These are phyloP conservation scores for Aspergillus fischeri DNA, from an alignment of 2,329 filamentous ascomycete species.

Conservation along the genomic window DNA sequence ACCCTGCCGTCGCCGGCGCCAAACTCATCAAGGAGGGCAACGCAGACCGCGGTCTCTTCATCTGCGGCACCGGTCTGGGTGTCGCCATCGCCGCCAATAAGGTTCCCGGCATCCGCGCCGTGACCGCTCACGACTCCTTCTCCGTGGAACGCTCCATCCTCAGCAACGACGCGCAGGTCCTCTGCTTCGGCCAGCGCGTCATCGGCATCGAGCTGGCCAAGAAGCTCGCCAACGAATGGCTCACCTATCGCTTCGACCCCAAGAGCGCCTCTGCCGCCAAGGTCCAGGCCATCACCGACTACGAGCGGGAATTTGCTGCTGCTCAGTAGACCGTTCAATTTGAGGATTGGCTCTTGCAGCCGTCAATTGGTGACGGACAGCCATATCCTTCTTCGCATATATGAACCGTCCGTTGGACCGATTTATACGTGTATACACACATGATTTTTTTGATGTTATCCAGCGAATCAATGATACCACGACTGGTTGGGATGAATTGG, in stretches of 20 bases:
- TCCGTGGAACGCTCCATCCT: slow-evolving; percentile 74
- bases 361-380: too few species aligned
- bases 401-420: background rate
- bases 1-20: slow-evolving; percentile 70
- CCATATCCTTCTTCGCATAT: background rate
- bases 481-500: slow-evolving; percentile 16
- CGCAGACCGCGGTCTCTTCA: slow-evolving; percentile 69
- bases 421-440: background rate
- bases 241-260: slow-evolving; percentile 76
- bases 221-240: slow-evolving; percentile 73
- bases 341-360: too few species aligned
- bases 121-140: slow-evolving; percentile 84
- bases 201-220: slow-evolving; percentile 76
- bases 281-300: slow-evolving; percentile 46
- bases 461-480: slow-evolving; percentile 29
- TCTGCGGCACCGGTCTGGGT: slow-evolving; percentile 82
- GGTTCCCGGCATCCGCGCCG: slow-evolving; percentile 76
- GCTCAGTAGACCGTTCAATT: slow-evolving; percentile 1
- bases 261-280: slow-evolving; percentile 61
- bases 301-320: slow-evolving; percentile 36
- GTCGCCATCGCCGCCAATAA: slow-evolving; percentile 90
- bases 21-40: slow-evolving; percentile 46
- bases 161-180: slow-evolving; percentile 81
- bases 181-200: slow-evolving; percentile 82
- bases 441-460: slow-evolving; percentile 14